Conservation (phyloP, 2,329 filamentous ascomycete species). For the Endoconidiophora polonica region DNA sequence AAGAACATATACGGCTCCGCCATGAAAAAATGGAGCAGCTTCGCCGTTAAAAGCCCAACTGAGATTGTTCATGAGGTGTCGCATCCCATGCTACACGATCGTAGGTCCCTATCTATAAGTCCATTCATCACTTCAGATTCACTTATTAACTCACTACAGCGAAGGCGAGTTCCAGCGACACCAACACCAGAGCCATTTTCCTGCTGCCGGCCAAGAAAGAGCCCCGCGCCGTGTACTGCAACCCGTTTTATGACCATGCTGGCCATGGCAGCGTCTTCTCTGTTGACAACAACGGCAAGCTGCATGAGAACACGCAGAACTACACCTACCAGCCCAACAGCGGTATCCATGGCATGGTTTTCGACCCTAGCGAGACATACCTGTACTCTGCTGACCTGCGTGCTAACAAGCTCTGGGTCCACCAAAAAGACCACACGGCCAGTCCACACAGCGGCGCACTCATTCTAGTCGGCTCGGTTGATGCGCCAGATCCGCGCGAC, state of each 20-base stretch:
- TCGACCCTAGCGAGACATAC: slow-evolving; percentile 55
- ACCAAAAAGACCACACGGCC: slow-evolving; percentile 39
- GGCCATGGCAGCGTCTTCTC: slow-evolving; percentile 66
- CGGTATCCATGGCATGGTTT: slow-evolving; percentile 70
- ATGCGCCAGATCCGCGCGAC: slow-evolving; percentile 53
- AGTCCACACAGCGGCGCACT: slow-evolving; percentile 36
- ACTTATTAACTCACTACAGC: slow-evolving; percentile 27
- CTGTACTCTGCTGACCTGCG: slow-evolving; percentile 66
- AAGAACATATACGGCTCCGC: slow-evolving; percentile 79
- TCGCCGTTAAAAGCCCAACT: slow-evolving; percentile 55
- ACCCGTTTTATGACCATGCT: slow-evolving; percentile 77
- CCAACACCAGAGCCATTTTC: slow-evolving; percentile 81
- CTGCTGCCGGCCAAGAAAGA: slow-evolving; percentile 61
- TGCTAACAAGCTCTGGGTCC: slow-evolving; percentile 71
- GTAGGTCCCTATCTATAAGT: slow-evolving; percentile 29
- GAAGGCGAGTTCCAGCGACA: slow-evolving; percentile 48
- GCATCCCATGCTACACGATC: slow-evolving; percentile 58
- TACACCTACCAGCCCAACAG: slow-evolving; percentile 53
- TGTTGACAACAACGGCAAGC: slow-evolving; percentile 37
- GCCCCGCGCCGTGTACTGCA: slow-evolving; percentile 72
- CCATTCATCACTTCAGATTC: not conserved
- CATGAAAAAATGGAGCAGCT: slow-evolving; percentile 88
- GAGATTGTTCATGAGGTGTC: slow-evolving; percentile 62
- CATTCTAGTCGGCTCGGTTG: slow-evolving; percentile 52
- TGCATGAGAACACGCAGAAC: slow-evolving; percentile 51